Evolutionary conservation across 345 rosid species (phyloP), one percentile per base, ranked within the genome.

Genomic region (Euphorbia pulcherrima): DNA sequence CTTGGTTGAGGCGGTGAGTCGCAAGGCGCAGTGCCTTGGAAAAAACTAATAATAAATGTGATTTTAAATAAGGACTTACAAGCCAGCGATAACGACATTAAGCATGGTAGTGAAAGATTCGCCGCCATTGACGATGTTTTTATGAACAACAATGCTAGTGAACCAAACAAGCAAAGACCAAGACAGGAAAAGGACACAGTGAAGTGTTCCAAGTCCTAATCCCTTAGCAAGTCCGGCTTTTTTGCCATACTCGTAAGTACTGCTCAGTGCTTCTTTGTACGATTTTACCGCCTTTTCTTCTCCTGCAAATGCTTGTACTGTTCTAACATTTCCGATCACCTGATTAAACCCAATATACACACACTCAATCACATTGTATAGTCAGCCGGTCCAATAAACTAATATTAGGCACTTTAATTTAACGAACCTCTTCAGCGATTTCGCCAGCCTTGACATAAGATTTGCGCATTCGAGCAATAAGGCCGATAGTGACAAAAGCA

Each of bases 81-180:
- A 75, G 85, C 99, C 97, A 2, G 97, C 78, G 52, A 91, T 89
- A 64, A 91, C 99, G 51, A 91, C 99, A 68, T 91, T 94, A 67
- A 94, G 97, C 99, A 94, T 94, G 60, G 99, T 94, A 14, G 99
- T 94, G 84, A 94, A 94, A 40, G 99, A 84, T 61, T 88, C 85
- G 20, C 95, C 99, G 10, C 97, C 99, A 72, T 91, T 71, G 24
- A 96, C 87, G 12, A 94, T 94, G 0, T 64, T 23, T 68, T 94
- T 91, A 53, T 94, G 99, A 39, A 94, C 99, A 62, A 91, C 78
- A 0, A 89, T 64, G 81, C 99, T 88, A 28, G 92, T 85, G 77
- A 80, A 94, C 99, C 99, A 94, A 64, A 94, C 95, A 29, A 91
- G 97, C 78, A 94, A 76, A 1, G 99, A 77, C 99, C 99, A 94